Base-by-base conservation (phyloP, 805 yeast species). In the Schwanniomyces occidentalis region DNA sequence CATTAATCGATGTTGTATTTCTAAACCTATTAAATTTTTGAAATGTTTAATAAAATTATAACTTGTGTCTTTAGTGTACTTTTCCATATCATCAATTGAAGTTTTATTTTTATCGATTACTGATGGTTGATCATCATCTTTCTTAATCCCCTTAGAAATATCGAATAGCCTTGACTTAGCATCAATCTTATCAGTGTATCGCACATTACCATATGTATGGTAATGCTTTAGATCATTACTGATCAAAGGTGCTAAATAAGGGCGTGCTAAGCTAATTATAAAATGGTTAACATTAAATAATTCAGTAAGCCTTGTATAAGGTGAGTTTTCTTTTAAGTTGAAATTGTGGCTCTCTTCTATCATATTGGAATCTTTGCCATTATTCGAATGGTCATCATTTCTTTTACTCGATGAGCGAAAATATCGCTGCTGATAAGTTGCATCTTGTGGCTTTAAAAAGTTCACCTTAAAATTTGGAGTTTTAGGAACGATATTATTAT, bases 201-300 rank as follows among this genome's bases (percentile, higher is more conserved):
- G 46, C 3, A 60, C 43, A 32, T 54, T 52, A 10, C 71, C 67
- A 39, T 62, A 61, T 3, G 58, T 37, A 36, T 71, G 75, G 41
- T 75, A 76, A 53, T 88, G 93, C 51, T 82, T 83, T 51, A 87
- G 71, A 52, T 88, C 96, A 45, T 85, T 83, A 23, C 85, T 80
- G 27, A 93, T 75, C 37, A 91, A 66, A 1, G 98, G 97, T 0
- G 96, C 96, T 48, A 91, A 66, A 51, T 91, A 93, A 0, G 98
- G 97, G 42, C 97, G 73, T 6, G 98, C 96, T 45, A 91, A 69
- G 14, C 96, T 86, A 1, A 90, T 90, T 19, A 93, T 72, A 52
- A 88, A 91, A 58, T 90, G 95, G 59, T 93, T 93, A 16, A 93
- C 98, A 50, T 93, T 93, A 67, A 91, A 93, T 39, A 91, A 71